Evolutionary conservation across 2,329 filamentous ascomycete species (phyloP).

Genomic region (Emydomyces testavorans): DNA sequence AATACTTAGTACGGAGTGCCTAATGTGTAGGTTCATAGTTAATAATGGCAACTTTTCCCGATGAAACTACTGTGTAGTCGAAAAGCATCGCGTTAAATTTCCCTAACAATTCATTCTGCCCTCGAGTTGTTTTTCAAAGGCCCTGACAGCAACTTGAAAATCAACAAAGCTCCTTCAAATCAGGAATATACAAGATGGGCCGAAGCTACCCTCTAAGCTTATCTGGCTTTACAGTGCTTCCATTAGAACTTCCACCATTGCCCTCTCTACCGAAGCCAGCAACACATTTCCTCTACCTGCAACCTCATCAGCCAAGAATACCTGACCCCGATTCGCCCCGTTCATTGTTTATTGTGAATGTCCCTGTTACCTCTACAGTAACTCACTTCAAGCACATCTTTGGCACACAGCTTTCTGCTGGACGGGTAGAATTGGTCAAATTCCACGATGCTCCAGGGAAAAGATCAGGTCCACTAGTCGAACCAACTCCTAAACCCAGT

Average conservation of each 20-base stretch:
- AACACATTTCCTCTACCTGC: slow-evolving; percentile 77
- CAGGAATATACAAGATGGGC: slow-evolving; percentile 1
- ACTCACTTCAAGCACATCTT: slow-evolving; percentile 67
- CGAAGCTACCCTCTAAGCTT: slow-evolving; percentile 23
- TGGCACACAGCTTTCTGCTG: slow-evolving; percentile 58
- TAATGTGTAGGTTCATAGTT: not conserved
- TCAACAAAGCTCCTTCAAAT: not conserved
- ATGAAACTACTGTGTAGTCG: not conserved
- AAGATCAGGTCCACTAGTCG: slow-evolving; percentile 20
- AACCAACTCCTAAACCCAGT: slow-evolving; percentile 13
- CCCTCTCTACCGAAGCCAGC: slow-evolving; percentile 51
- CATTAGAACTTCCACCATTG: slow-evolving; percentile 53
- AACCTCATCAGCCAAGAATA: slow-evolving; percentile 68
- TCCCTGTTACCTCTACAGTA: slow-evolving; percentile 74
- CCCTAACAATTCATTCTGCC: not conserved
- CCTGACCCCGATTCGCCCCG: slow-evolving; percentile 61
- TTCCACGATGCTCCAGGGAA: slow-evolving; percentile 51
- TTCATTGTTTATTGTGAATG: slow-evolving; percentile 81
- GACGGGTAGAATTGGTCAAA: slow-evolving; percentile 62
- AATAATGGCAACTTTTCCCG: slow-evolving; percentile 3
- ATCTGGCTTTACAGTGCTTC: slow-evolving; percentile 57
- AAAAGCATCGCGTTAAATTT: slow-evolving; percentile 6
- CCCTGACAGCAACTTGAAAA: not conserved
- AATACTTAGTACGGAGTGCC: too few relatives aligned
- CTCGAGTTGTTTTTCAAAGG: not conserved